Percentiles rank a stretch among this genome's conserved stretches.
Conservation (phyloP, 2,329 filamentous ascomycete genomes). For the Pyrenophora teres region DNA sequence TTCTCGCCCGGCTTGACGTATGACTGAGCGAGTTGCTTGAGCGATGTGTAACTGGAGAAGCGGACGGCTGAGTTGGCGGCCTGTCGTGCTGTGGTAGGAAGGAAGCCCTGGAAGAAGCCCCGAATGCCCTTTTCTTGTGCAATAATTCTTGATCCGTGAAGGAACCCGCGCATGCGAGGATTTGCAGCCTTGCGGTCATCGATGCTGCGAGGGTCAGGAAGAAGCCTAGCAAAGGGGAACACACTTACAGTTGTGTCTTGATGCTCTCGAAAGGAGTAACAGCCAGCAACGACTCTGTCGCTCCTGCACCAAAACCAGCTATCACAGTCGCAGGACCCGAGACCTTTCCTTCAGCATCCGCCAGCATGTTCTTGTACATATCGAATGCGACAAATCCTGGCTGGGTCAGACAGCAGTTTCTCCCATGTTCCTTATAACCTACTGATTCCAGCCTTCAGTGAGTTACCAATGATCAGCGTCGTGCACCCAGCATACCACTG, state of each 20-base stretch:
- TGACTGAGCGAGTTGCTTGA: constrained; percentile 88
- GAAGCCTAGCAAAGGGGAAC: neutral
- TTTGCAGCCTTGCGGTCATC: constrained; percentile 88
- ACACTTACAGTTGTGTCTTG: constrained; percentile 79
- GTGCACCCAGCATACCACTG: constrained; percentile 99
- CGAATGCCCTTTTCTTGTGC: constrained; percentile 82
- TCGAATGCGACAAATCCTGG: constrained; percentile 93
- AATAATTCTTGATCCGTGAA: constrained; percentile 88
- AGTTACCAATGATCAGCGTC: constrained; percentile 95
- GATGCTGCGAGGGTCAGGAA: constrained; percentile 62
- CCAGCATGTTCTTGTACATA: constrained; percentile 82
- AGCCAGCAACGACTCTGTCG: constrained; percentile 89
- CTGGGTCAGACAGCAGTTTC: constrained; percentile 7
- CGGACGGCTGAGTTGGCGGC: constrained; percentile 91
- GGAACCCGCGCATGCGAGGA: constrained; percentile 87
- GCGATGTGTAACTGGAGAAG: constrained; percentile 86
- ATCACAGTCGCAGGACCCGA: constrained; percentile 89
- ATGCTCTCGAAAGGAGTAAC: constrained; percentile 98
- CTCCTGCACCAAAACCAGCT: constrained; percentile 90
- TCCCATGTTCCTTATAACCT: constrained; percentile 48
- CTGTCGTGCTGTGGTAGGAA: constrained; percentile 91
- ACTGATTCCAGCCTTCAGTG: constrained; percentile 93
- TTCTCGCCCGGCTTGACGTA: constrained; percentile 96
- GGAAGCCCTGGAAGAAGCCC: constrained; percentile 96
- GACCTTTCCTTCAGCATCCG: constrained; percentile 83